Evolutionary conservation across 2,329 filamentous ascomycete species (phyloP), one percentile per base, ranked within the genome.

Genomic region (Penicillium sp.): DNA sequence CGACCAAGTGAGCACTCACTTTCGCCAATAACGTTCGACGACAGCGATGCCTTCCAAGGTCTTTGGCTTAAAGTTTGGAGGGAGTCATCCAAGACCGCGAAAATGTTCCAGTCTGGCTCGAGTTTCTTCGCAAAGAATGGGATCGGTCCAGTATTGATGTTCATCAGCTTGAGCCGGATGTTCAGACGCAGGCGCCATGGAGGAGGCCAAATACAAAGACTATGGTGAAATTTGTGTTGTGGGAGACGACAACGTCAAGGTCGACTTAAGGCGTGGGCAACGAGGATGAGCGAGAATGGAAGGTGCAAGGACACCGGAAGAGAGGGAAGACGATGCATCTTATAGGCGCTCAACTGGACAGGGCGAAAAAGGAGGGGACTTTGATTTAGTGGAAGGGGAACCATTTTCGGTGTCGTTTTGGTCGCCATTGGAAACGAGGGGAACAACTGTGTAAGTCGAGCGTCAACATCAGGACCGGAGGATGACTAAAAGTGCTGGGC

Each of bases 121-220:
- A 52, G 62, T 67, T 48, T 67, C 61, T 43, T 66, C 53, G 42
- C 40, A 67, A 43, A 67, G 65, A 29, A 67, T 67, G 1, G 58
- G 58, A 40, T 67, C 44, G 10, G 57, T 65, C 65, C 32, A 66
- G 57, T 55, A 62, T 32, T 68, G 26, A 41, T 64, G 52, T 51
- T 67, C 36, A 59, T 61, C 38, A 18, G 4, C 13, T 35, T 62
- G n/a, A 47, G 54, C 57, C 2, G 42, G 30, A 19, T 26, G 51
- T 41, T 57, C 8, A 23, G 41, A 36, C 4, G 36, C 3, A 55
- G 44, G 23, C 18, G 53, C 46, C 40, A 67, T 64, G 0, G n/a
- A 38, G 35, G 42, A 45, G 23, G 19, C 46, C 19, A 42, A 39
- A 49, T 35, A 54, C 19, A 57, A 54, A 55, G 47, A 38, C 39